Evolutionary conservation across 257 asterid genomes (phyloP), one percentile per base, ranked within the genome.

Genomic region (Ehretia macrophylla): DNA sequence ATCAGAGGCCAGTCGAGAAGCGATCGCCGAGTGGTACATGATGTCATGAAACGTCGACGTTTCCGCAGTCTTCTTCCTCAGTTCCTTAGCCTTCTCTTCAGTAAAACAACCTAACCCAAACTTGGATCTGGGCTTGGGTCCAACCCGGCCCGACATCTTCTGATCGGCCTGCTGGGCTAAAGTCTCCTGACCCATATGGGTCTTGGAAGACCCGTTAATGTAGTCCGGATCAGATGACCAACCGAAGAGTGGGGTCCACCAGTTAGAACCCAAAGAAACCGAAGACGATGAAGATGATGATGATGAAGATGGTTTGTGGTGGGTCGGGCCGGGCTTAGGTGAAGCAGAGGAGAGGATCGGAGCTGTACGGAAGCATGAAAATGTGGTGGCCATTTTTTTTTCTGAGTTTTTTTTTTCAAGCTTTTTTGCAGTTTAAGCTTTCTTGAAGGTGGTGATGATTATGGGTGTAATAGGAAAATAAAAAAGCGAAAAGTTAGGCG

Each of bases 1-100:
- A 49, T 87, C 90, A 39, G 94, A 82, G 1, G 96, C 96, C 16
- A 87, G 94, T 55, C 94, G 63, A n/a, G 94, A 80, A 8, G 96
- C 88, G 14, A 87, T 73, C 52, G 90, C 88, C 14, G 94, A 87
- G 71, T 82, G 94, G 62, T 84, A 87, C 95, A 87, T 87, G 32
- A 71, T 17, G 27, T 82, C 93, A 50, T 81, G 88, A 22, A 73
- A 78, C 64, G 73, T 72, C 49, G 86, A 48, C 64, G 76, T 62
- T 69, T 75, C 78, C 14, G 32, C 49, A 12, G 88, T 82, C 86
- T 74, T 76, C 74, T 64, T 75, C 58, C 94, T 75, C 5, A 82
- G 73, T 77, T 64, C 79, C 77, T 66, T 80, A 4, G 96, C 96
- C 51, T 87, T 87, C 48, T 84, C 88, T 63, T 82, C 94, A 19